Evolutionary conservation across 495 filamentous ascomycete genomes (phyloP), one percentile per base, ranked within the genome.

Genomic region (Tuber brumale): DNA sequence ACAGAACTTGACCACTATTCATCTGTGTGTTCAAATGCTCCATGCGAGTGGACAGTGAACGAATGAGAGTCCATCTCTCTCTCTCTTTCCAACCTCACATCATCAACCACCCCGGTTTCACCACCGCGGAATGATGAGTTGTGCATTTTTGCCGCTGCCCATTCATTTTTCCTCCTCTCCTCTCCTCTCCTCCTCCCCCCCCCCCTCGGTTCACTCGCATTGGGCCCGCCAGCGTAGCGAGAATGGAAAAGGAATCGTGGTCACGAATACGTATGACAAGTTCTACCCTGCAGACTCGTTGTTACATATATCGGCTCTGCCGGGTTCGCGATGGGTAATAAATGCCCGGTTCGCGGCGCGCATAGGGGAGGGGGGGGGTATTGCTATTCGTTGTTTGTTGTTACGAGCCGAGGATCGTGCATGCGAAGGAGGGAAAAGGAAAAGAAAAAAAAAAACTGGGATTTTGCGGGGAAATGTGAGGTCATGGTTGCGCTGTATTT

Each of bases 181-280:
- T 8, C 27, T 31, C 27, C 16, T 12, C 10, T 27, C 18, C 12
- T n/a, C 1, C 14, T 3, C 7, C 19, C n/a, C 10, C n/a, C 0
- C 51, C 4, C 27, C 9, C 12, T 10, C 57, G 48, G 48, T n/a
- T 57, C 48, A 57, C 9, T n/a, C 21, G 48, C 23, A n/a, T 51
- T 51, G 48, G 48, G 0, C 45, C 18, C 37, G 37, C 37, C 37
- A 2, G 37, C 37, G 37, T 39, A 39, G 37, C 37, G 19, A 42
- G 41, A 42, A 42, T 42, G 41, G 41, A 42, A 39, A 39, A 42
- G 41, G 6, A 10, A 42, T n/a, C 23, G 46, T n/a, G 21, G 23
- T 27, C 51, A 27, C n/a, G n/a, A 57, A 57, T 81, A 74, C 71
- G 27, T 74, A 39, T 39, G 37, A 39, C 37, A 39, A 39, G 37